phyloP scores from a whole-genome alignment of 177 flowering plant species.

The Vitis hybrid region DNA sequence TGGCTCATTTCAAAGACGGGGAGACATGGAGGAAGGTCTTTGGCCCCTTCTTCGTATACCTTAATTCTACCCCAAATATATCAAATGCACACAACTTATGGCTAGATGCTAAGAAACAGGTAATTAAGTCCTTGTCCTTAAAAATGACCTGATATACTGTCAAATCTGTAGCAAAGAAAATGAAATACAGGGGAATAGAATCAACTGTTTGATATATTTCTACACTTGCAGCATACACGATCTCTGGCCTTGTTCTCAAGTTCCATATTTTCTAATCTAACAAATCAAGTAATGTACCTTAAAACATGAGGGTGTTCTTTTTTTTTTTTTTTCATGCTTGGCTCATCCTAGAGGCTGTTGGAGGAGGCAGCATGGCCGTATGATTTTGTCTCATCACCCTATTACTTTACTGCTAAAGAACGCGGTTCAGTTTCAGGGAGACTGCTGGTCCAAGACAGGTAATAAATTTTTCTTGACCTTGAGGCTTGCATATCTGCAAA shows the following conservation, averaged over 20 bases:
- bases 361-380: constrained; percentile 58
- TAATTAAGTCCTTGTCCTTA: constrained; percentile 5
- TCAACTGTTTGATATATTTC: too few relatives aligned
- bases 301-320: background rate
- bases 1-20: constrained; percentile 46
- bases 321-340: constrained; percentile 9
- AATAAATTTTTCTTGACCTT: background rate
- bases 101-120: constrained; percentile 63
- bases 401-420: constrained; percentile 36
- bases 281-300: too few relatives aligned
- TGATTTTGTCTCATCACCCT: constrained; percentile 42
- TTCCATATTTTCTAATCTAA: too few relatives aligned
- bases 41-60: constrained; percentile 60
- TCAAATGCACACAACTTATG: constrained; percentile 40
- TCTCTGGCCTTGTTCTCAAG: too few relatives aligned
- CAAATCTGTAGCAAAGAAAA: too few relatives aligned
- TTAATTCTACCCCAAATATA: constrained; percentile 38
- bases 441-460: constrained; percentile 55
- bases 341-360: constrained; percentile 35
- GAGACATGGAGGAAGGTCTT: constrained; percentile 66
- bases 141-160: background rate
- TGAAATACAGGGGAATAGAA: too few relatives aligned
- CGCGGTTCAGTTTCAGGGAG: constrained; percentile 50
- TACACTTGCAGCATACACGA: too few relatives aligned
- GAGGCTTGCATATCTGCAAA: background rate